phyloP scores from a whole-genome alignment of 2,329 filamentous ascomycete species.

The Setomelanomma holmii region DNA sequence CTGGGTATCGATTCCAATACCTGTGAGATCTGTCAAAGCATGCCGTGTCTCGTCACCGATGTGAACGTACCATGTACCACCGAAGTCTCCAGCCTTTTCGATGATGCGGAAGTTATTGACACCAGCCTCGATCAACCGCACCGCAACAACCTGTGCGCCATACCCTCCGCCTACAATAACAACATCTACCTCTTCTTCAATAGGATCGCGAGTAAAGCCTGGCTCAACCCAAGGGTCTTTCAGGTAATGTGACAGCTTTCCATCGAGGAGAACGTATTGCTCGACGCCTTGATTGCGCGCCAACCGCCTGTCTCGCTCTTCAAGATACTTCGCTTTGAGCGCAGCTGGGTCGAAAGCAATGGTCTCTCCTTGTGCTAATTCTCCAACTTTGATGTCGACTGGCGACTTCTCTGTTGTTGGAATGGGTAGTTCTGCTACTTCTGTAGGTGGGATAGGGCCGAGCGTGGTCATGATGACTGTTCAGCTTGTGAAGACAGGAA shows the following conservation, averaged over 20 bases:
- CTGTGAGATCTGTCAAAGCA: no score
- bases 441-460: conserved; percentile 17
- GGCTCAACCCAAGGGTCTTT: conserved; percentile 40
- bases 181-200: conserved; percentile 37
- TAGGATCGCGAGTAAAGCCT: conserved; percentile 29
- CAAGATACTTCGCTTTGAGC: conserved; percentile 36
- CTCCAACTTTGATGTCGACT: conserved; percentile 22
- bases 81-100: conserved; percentile 55
- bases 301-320: conserved; percentile 38
- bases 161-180: conserved; percentile 55
- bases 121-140: conserved; percentile 45
- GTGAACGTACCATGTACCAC: conserved; percentile 56
- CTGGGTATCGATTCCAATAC: conserved; percentile 54
- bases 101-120: conserved; percentile 47
- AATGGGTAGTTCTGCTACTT: conserved; percentile 23
- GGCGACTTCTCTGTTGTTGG: conserved; percentile 19
- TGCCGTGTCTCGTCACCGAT: no score
- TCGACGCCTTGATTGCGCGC: conserved; percentile 31
- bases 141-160: conserved; percentile 52
- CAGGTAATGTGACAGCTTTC: conserved; percentile 30
- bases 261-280: conserved; percentile 38
- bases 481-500: neutral
- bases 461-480: conserved; percentile 16
- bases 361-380: conserved; percentile 19
- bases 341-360: conserved; percentile 32